Evolutionary conservation across 768 basidiomycete genomes (phyloP).

Genomic region (Austroboletus festivus): DNA sequence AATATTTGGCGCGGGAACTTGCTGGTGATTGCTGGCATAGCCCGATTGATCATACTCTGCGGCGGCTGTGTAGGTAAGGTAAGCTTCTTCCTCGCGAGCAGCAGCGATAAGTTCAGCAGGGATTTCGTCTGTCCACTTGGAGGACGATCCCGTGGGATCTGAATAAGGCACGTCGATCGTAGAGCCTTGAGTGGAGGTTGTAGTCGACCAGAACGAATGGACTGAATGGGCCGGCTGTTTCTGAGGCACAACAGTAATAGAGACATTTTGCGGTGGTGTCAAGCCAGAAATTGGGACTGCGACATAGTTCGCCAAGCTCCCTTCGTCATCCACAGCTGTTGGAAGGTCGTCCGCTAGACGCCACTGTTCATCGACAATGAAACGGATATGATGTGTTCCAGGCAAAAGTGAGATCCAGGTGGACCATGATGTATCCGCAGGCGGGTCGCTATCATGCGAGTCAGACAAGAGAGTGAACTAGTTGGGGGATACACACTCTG

Average conservation of each 20-base stretch:
- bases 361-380: conserved; percentile 90
- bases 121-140: conserved; percentile 74
- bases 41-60: conserved; percentile 33
- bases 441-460: conserved; percentile 23
- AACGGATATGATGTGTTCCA: conserved; percentile 92
- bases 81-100: conserved; percentile 80
- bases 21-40: conserved; percentile 34
- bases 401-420: conserved; percentile 60
- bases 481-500: conserved; percentile 46
- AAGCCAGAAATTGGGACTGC: conserved; percentile 40
- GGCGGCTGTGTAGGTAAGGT: conserved; percentile 43
- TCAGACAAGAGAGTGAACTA: conserved; percentile 16
- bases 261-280: conserved; percentile 32
- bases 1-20: conserved; percentile 67
- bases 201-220: conserved; percentile 45
- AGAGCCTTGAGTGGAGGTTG: conserved; percentile 33
- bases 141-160: conserved; percentile 29
- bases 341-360: conserved; percentile 76
- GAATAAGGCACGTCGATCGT: conserved; percentile 25
- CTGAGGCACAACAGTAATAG: conserved; percentile 32
- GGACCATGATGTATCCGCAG: conserved; percentile 36
- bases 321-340: conserved; percentile 90
- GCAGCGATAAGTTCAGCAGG: conserved; percentile 78
- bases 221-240: conserved; percentile 28
- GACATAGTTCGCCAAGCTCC: conserved; percentile 92